Conservation (phyloP, 805 yeast genomes). For the Phaffomyces thermotolerans region DNA sequence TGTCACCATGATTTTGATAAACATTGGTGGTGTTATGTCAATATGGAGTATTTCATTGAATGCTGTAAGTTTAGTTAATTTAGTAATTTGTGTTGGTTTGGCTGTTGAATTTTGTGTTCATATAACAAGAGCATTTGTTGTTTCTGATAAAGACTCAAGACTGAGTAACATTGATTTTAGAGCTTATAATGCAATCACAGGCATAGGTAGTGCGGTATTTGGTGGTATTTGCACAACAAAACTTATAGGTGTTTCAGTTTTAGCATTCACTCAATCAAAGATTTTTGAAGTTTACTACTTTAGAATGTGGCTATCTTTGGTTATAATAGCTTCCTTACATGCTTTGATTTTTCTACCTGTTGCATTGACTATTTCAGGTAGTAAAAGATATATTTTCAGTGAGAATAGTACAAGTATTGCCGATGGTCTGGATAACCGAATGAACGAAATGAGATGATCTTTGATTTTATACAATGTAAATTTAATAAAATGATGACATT, state of each 20-base stretch:
- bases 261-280: slow-evolving; percentile 81
- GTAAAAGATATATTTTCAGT: slow-evolving; percentile 41
- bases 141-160: slow-evolving; percentile 30
- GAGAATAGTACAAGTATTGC: slow-evolving; percentile 28
- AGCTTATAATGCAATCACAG: slow-evolving; percentile 53
- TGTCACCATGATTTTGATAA: slow-evolving; percentile 56
- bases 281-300: slow-evolving; percentile 90
- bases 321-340: slow-evolving; percentile 71
- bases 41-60: slow-evolving; percentile 70
- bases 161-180: slow-evolving; percentile 22
- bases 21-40: slow-evolving; percentile 77
- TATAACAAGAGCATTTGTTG: slow-evolving; percentile 63
- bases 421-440: slow-evolving; percentile 23
- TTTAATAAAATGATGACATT: neutral
- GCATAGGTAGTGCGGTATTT: slow-evolving; percentile 85
- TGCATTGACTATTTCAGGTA: slow-evolving; percentile 57
- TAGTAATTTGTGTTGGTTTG: slow-evolving; percentile 86
- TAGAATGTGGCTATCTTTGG: slow-evolving; percentile 86
- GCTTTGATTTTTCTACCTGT: slow-evolving; percentile 76
- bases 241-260: slow-evolving; percentile 75
- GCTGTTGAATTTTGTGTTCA: slow-evolving; percentile 93
- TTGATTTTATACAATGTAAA: neutral
- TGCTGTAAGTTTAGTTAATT: slow-evolving; percentile 84
- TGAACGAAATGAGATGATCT: slow-evolving; percentile 7
- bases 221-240: slow-evolving; percentile 90